Conservation (phyloP, 75 land plant genomes). For the Pinus tabuliformis region DNA sequence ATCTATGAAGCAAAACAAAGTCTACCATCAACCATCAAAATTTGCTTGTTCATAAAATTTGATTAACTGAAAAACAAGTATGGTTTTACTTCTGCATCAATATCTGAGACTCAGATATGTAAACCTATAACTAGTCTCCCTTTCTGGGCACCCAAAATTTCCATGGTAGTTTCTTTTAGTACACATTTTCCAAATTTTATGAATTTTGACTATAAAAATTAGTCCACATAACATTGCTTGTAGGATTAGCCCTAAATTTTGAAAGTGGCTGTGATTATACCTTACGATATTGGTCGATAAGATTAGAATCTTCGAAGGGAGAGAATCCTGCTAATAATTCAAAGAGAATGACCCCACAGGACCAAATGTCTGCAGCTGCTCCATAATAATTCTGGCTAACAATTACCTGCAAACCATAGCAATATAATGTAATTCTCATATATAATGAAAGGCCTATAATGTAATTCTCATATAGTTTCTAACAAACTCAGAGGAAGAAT, state of each 20-base stretch:
- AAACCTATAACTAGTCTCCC: no score
- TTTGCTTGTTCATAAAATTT: no score
- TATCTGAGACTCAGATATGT: no score
- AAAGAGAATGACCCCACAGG: conserved; percentile 68
- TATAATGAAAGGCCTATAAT: neutral
- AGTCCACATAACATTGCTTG: neutral
- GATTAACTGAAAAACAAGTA: no score
- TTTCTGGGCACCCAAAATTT: neutral
- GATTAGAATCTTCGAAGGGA: conserved; percentile 52
- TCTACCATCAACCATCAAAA: neutral
- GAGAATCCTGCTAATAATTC: conserved; percentile 54
- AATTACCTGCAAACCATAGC: conserved; percentile 27
- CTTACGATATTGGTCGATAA: conserved; percentile 42
- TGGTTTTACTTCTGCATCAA: no score
- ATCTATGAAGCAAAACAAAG: conserved; percentile 23
- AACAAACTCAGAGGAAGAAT: neutral
- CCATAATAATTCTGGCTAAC: conserved; percentile 42
- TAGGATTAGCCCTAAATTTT: neutral
- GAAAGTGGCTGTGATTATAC: conserved; percentile 11
- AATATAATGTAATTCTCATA: neutral
- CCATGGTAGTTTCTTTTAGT: neutral
- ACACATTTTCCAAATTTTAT: neutral
- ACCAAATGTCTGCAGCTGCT: conserved; percentile 61
- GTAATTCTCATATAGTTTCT: neutral
- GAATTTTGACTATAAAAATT: neutral